Percentiles rank a stretch among this genome's conserved stretches.
phyloP scores from a whole-genome alignment of 228 moss, liverwort and hornwort genomes.

The Sphagnum magellanicum region DNA sequence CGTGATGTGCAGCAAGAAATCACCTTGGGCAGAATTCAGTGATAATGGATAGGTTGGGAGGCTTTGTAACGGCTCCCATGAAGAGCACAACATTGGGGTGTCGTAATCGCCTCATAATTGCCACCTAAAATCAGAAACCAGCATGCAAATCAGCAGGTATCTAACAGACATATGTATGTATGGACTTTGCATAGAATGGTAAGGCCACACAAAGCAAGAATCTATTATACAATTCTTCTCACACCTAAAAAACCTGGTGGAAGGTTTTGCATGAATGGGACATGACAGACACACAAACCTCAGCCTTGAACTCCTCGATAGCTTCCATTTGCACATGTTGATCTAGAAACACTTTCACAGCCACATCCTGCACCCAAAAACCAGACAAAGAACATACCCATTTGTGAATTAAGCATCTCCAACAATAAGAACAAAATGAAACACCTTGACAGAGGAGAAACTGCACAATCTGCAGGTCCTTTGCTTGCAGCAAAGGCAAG shows the following conservation, averaged over 20 bases:
- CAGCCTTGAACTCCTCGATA: slow-evolving; percentile 88
- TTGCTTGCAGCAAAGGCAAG: too few species aligned
- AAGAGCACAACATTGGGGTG: slow-evolving; percentile 97
- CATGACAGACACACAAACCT: slow-evolving; percentile 35
- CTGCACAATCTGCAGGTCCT: too few species aligned
- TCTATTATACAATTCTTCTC: too few species aligned
- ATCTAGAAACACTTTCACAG: slow-evolving; percentile 96
- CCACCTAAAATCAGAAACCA: slow-evolving; percentile 46
- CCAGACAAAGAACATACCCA: neutral
- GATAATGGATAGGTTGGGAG: slow-evolving; percentile 88
- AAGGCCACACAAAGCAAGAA: too few species aligned
- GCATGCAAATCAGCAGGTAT: neutral
- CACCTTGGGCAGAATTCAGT: slow-evolving; percentile 99
- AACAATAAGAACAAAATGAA: too few species aligned
- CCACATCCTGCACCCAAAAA: slow-evolving; percentile 62
- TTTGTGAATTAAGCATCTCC: too few species aligned
- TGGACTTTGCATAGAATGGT: too few species aligned
- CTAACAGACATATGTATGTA: neutral
- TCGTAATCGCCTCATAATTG: slow-evolving; percentile 85
- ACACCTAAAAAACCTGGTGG: too few species aligned
- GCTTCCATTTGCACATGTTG: slow-evolving; percentile 95
- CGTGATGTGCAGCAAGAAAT: too few species aligned
- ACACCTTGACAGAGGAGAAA: too few species aligned
- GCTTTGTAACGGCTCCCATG: slow-evolving; percentile 96
- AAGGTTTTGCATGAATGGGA: neutral